These are phyloP conservation scores for Hirschioporus abietinus DNA, from an alignment of 768 basidiomycete genomes.

Conservation along the genomic window DNA sequence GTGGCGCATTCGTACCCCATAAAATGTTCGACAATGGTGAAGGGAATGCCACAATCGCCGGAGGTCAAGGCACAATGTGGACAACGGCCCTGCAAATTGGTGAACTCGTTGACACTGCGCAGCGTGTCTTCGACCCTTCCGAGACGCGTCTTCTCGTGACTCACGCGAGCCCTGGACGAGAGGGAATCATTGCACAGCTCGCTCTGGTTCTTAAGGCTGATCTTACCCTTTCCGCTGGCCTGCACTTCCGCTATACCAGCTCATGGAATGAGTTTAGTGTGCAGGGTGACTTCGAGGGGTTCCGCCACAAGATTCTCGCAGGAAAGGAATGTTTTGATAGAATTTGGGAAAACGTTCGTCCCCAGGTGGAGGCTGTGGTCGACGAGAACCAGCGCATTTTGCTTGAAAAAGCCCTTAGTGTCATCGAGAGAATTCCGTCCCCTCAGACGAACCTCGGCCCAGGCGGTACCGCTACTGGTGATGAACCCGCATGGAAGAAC, in stretches of 20 bases:
- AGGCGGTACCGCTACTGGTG: slow-evolving; percentile 48
- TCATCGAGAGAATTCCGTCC: slow-evolving; percentile 75
- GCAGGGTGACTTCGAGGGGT: slow-evolving; percentile 83
- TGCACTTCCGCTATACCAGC: slow-evolving; percentile 96
- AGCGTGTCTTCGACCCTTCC: slow-evolving; percentile 85
- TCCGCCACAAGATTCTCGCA: slow-evolving; percentile 69
- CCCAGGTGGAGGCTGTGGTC: slow-evolving; percentile 86
- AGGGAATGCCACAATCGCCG: slow-evolving; percentile 94
- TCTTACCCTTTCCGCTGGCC: slow-evolving; percentile 86
- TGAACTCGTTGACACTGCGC: slow-evolving; percentile 95
- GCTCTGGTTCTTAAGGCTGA: slow-evolving; percentile 90
- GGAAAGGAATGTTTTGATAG: slow-evolving; percentile 83
- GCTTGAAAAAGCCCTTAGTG: slow-evolving; percentile 83
- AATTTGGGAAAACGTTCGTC: slow-evolving; percentile 93
- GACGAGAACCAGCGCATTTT: slow-evolving; percentile 86
- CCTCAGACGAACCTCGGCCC: slow-evolving; percentile 40
- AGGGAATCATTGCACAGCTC: slow-evolving; percentile 89
- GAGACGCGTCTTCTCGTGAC: slow-evolving; percentile 94
- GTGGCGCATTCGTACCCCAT: slow-evolving; percentile 91
- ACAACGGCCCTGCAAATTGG: slow-evolving; percentile 96
- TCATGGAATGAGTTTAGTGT: slow-evolving; percentile 98
- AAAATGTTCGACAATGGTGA: slow-evolving; percentile 95
- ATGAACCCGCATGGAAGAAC: slow-evolving; percentile 97
- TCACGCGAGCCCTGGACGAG: slow-evolving; percentile 88
- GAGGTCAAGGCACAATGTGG: slow-evolving; percentile 99